These are phyloP conservation scores for Sugiyamaella xylanicola DNA, from an alignment of 1,139 yeast genomes.

Conservation along the genomic window DNA sequence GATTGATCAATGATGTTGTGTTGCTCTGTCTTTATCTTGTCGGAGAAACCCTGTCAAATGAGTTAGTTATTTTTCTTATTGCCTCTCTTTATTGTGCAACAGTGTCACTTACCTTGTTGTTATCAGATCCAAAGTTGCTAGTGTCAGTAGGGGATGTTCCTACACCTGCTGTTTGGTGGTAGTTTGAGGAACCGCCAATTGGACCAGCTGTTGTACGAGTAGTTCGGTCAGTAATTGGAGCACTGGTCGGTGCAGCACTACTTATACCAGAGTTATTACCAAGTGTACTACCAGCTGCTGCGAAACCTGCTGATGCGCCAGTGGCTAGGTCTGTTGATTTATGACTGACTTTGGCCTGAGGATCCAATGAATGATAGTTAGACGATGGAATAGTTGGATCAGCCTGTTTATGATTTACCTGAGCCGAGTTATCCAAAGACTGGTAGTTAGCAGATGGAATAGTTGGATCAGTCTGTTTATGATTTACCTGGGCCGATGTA, in stretches of 20 bases:
- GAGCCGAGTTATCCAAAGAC: neutral
- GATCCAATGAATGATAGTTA: neutral
- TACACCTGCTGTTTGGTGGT: neutral
- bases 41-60: neutral
- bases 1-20: slow-evolving; percentile 4
- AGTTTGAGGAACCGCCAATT: neutral
- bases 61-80: slow-evolving; percentile 5
- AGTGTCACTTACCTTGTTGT: neutral
- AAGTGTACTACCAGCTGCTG: too few species aligned
- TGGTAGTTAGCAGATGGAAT: neutral
- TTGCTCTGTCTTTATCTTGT: slow-evolving; percentile 7
- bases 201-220: neutral
- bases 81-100: too few species aligned
- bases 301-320: neutral
- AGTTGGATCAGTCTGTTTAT: neutral
- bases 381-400: neutral
- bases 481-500: neutral
- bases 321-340: neutral
- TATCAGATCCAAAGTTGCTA: neutral
- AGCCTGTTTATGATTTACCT: neutral
- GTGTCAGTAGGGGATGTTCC: neutral
- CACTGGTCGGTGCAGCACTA: neutral
- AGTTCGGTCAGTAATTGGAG: neutral
- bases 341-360: neutral
- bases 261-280: too few species aligned